Evolutionary conservation across 2,329 filamentous ascomycete species (phyloP), one percentile per base, ranked within the genome.

Genomic region (Parafenestella ontariensis): DNA sequence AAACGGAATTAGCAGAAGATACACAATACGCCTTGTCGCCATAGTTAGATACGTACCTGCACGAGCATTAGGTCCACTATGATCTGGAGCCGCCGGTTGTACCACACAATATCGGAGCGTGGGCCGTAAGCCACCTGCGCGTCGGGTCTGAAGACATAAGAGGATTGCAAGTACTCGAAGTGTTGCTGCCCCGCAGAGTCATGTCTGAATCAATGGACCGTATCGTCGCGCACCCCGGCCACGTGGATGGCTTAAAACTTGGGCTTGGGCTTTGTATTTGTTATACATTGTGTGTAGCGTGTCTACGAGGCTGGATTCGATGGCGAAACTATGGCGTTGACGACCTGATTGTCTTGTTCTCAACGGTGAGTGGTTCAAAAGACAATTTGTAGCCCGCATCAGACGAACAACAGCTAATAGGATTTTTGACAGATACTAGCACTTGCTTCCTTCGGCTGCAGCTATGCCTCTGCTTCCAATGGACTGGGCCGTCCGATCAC

Each of bases 231-330:
- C 33, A 21, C 1, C 41, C 47, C 13, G 58, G 54, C 18, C 48
- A 55, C 37, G 51, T 42, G 15, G 49, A 52, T 42, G 44, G 46
- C n/a, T n/a, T n/a, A n/a, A n/a, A n/a, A n/a, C 4, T 46, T 61
- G 33, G 54, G n/a, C n/a, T n/a, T n/a, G n/a, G n/a, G 5, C 41
- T 58, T 3, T 61, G 58, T 42, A 15, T 56, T 18, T 61, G 58
- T 33, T 61, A 58, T 21, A 61, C 54, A 10, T 36, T 58, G 36
- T 58, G 58, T 47, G 45, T 58, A 24, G 42, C 49, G 18, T 29
- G n/a, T 21, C 46, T 61, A 15, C 54, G 54, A 34, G 28, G 48
- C 15, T 61, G 48, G 15, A 50, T 53, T 31, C 58, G 58, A 36
- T 58, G 54, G 58, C 47, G 39, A 13, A 34, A 23, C 13, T 55